phyloP scores from a whole-genome alignment of 176 grass and related monocot species.

The Aegilops sharonensis region DNA sequence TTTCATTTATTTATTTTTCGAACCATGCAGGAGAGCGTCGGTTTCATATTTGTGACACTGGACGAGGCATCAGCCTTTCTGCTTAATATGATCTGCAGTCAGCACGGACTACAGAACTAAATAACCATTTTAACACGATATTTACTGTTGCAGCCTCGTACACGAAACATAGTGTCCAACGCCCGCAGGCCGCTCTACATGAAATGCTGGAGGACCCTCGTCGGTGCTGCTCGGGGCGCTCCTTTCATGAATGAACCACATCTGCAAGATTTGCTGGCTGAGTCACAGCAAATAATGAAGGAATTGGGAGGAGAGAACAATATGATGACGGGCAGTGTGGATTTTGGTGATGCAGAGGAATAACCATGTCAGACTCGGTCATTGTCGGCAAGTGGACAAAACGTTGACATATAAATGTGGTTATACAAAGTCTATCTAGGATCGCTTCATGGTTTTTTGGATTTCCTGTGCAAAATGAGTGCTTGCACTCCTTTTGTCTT shows the following conservation, averaged over 20 bases:
- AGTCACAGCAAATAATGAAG: conserved; percentile 10
- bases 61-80: not conserved
- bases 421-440: not conserved
- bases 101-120: not conserved
- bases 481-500: too few relatives aligned
- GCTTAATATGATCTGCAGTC: not conserved
- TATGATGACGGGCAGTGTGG: not conserved
- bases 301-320: conserved; percentile 4
- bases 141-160: conserved; percentile 12
- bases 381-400: not conserved
- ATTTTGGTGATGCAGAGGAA: not conserved
- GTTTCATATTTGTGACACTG: not conserved
- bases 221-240: not conserved
- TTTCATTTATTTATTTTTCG: not conserved
- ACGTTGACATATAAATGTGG: not conserved
- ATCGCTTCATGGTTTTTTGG: too few relatives aligned
- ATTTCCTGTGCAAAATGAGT: too few relatives aligned
- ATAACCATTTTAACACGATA: not conserved
- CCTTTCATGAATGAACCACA: not conserved
- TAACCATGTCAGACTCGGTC: not conserved
- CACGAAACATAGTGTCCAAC: not conserved
- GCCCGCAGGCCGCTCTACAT: not conserved
- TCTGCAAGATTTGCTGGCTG: not conserved
- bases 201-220: conserved; percentile 3
- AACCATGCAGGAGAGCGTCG: not conserved